Evolutionary conservation across 2,329 filamentous ascomycete species (phyloP).

Genomic region (Emmonsia crescens): DNA sequence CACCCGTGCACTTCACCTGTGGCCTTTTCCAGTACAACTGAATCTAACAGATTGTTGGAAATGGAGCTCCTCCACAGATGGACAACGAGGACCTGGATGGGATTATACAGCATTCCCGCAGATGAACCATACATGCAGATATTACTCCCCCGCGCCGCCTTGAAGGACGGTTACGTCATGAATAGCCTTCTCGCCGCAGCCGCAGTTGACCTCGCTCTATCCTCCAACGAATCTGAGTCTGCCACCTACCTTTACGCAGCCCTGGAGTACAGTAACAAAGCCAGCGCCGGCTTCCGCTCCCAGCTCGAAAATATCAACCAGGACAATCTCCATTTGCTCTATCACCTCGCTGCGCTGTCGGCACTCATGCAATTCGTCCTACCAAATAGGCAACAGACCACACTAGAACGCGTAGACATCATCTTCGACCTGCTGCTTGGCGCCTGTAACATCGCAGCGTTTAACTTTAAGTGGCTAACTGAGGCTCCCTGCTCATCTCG

Average conservation of each 20-base stretch:
- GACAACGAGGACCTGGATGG: slow-evolving; percentile 29
- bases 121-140: slow-evolving; percentile 27
- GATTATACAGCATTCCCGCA: slow-evolving; percentile 23
- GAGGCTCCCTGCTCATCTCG: neutral
- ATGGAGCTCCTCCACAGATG: slow-evolving; percentile 38
- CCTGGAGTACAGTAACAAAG: slow-evolving; percentile 26
- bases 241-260: slow-evolving; percentile 22
- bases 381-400: slow-evolving; percentile 14
- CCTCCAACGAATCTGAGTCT: slow-evolving; percentile 9
- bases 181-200: slow-evolving; percentile 29
- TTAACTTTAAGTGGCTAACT: slow-evolving; percentile 1
- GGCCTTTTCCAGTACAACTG: slow-evolving; percentile 4
- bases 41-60: slow-evolving; percentile 25
- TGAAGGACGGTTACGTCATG: slow-evolving; percentile 33
- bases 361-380: slow-evolving; percentile 21
- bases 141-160: slow-evolving; percentile 24
- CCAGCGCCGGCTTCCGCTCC: slow-evolving; percentile 23
- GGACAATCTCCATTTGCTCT: slow-evolving; percentile 19
- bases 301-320: slow-evolving; percentile 21
- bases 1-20: neutral
- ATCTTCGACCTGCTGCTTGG: slow-evolving; percentile 18
- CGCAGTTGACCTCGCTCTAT: slow-evolving; percentile 24
- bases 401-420: slow-evolving; percentile 15
- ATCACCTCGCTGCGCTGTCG: slow-evolving; percentile 23
- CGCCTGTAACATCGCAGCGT: neutral